A percentile compares a stretch with the other conserved stretches of the same genome.
These are phyloP conservation scores for Huntiella moniliformis DNA, from an alignment of 2,329 filamentous ascomycete species.

Conservation along the genomic window DNA sequence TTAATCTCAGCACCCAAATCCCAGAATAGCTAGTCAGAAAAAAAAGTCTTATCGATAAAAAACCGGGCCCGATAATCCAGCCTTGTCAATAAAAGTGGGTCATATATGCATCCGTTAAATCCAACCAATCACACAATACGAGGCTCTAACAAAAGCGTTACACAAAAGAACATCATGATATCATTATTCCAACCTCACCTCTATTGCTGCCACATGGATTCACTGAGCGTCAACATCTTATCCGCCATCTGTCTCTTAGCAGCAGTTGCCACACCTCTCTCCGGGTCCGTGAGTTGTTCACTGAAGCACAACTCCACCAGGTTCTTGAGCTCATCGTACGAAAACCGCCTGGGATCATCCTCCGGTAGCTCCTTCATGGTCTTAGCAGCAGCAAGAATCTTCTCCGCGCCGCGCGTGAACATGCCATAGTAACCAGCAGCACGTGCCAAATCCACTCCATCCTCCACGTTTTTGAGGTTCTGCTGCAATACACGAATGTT, in stretches of 20 bases:
- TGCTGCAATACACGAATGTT: conserved; percentile 93
- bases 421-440: conserved; percentile 51
- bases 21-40: background rate
- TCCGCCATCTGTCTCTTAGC: conserved; percentile 54
- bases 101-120: background rate
- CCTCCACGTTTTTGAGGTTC: conserved; percentile 84
- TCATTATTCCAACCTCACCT: background rate
- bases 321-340: conserved; percentile 47
- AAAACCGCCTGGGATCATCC: conserved; percentile 28
- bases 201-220: conserved; percentile 49
- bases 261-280: conserved; percentile 46
- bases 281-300: conserved; percentile 44
- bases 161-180: too few relatives aligned
- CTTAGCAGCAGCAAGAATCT: conserved; percentile 43
- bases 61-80: conserved; percentile 8
- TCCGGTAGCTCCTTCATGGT: conserved; percentile 18
- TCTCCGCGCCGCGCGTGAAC: conserved; percentile 46
- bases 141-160: too few relatives aligned
- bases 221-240: conserved; percentile 49
- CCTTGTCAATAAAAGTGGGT: conserved; percentile 7
- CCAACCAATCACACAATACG: conserved; percentile 3
- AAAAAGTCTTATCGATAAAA: conserved; percentile 11
- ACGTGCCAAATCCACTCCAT: conserved; percentile 42
- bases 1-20: background rate
- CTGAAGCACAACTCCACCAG: conserved; percentile 50